These are phyloP conservation scores for Phycomyces blakesleeanus DNA, from an alignment of 192 early-diverging fungal genomes.

Conservation along the genomic window DNA sequence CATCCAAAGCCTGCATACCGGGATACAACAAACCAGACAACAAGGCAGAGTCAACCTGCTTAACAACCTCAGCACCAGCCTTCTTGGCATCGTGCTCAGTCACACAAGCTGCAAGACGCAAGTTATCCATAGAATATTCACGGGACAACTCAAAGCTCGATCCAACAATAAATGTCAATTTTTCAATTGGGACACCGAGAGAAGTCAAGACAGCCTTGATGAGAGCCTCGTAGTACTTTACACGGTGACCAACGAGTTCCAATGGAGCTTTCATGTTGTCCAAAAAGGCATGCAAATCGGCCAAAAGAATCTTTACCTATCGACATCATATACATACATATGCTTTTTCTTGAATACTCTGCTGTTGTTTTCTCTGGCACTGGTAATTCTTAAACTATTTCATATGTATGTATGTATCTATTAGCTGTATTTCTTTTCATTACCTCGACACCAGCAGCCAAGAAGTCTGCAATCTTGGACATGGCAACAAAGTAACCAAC, in stretches of 20 bases:
- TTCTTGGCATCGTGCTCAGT: constrained; percentile 97
- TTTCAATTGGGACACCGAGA: constrained; percentile 92
- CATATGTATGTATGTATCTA: too few relatives aligned
- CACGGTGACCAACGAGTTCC: constrained; percentile 82
- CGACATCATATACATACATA: constrained; percentile 58
- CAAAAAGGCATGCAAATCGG: constrained; percentile 96
- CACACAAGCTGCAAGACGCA: constrained; percentile 77
- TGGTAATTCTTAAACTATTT: too few relatives aligned
- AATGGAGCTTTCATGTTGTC: constrained; percentile 98
- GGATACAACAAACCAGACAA: constrained; percentile 97
- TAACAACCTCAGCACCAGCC: constrained; percentile 97
- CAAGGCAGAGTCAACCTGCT: constrained; percentile 85
- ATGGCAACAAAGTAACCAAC: constrained; percentile 98
- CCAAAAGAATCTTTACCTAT: constrained; percentile 75
- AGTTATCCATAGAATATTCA: constrained; percentile 90
- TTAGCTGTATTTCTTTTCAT: too few relatives aligned
- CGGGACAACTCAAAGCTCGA: constrained; percentile 84
- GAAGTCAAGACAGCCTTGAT: constrained; percentile 89
- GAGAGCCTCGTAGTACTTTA: constrained; percentile 88
- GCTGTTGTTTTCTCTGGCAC: too few relatives aligned
- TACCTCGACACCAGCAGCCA: constrained; percentile 86
- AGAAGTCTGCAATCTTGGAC: constrained; percentile 96
- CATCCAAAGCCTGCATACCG: constrained; percentile 95
- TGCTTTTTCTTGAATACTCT: neutral
- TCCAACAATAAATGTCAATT: constrained; percentile 88